phyloP scores from a whole-genome alignment of 169 alveolate species.

The Plasmodium relictum region DNA sequence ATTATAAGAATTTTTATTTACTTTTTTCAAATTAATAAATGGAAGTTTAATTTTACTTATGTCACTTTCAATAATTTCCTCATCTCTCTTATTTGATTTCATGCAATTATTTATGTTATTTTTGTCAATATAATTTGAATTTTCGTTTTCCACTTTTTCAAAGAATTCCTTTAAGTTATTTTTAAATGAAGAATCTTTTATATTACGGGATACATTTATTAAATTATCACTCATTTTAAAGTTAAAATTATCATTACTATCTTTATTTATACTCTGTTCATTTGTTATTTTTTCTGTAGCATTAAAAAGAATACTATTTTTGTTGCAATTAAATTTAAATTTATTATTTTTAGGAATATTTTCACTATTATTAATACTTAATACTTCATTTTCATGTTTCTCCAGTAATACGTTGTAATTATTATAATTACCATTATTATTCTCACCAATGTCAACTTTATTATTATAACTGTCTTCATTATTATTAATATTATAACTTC shows the following conservation, averaged over 20 bases:
- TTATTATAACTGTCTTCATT: not conserved
- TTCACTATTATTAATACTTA: not conserved
- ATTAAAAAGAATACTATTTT: not conserved
- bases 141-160: not conserved
- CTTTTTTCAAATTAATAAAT: too few relatives aligned
- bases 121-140: too few relatives aligned
- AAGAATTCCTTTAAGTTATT: not conserved
- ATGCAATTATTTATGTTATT: too few relatives aligned
- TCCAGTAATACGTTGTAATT: not conserved
- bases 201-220: not conserved
- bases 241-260: not conserved
- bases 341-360: not conserved
- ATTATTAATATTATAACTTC: not conserved
- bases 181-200: not conserved
- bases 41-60: too few relatives aligned
- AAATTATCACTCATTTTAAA: not conserved
- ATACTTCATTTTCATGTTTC: not conserved
- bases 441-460: not conserved
- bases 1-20: too few relatives aligned
- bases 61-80: too few relatives aligned
- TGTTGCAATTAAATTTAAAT: not conserved
- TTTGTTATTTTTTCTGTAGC: not conserved
- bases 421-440: not conserved
- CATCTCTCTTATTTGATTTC: too few relatives aligned
- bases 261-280: not conserved